Evolutionary conservation across 1,139 yeast genomes (phyloP).

Genomic region (Yamadazyma songkhlaensis): DNA sequence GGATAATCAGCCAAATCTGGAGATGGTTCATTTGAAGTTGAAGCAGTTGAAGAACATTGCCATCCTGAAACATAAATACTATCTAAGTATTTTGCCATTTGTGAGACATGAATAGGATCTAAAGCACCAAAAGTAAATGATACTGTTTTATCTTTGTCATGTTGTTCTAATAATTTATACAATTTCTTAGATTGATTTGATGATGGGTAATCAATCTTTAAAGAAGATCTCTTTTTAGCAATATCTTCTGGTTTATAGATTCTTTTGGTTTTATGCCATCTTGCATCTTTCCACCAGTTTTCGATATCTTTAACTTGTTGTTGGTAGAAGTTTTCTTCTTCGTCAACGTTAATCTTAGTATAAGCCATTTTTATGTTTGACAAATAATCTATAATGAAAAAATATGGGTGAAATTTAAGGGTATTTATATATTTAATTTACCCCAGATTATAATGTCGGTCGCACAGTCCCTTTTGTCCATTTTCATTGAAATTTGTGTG

Average conservation of each 20-base stretch:
- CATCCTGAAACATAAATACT: conserved; percentile 94
- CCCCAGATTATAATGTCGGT: conserved; percentile 6
- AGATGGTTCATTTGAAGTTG: conserved; percentile 94
- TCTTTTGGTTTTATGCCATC: conserved; percentile 88
- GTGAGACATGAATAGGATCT: conserved; percentile 94
- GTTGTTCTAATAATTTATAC: conserved; percentile 65
- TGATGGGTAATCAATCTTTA: conserved; percentile 72
- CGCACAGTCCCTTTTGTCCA: conserved; percentile 4
- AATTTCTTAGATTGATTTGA: conserved; percentile 80
- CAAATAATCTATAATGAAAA: not conserved
- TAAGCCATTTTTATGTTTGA: conserved; percentile 34
- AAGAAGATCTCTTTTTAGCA: conserved; percentile 82
- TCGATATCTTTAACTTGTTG: conserved; percentile 70
- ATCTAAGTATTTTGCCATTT: conserved; percentile 94
- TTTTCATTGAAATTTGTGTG: not conserved
- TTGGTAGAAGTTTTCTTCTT: conserved; percentile 65
- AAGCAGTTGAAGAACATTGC: conserved; percentile 98
- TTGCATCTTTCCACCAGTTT: conserved; percentile 89
- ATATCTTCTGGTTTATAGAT: conserved; percentile 87
- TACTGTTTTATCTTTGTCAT: conserved; percentile 68
- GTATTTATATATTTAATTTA: conserved; percentile 5
- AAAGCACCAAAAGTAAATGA: conserved; percentile 95
- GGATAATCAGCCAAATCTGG: conserved; percentile 99
- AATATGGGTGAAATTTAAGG: conserved; percentile 1
- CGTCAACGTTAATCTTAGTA: conserved; percentile 52